Evolutionary conservation across 2,329 filamentous ascomycete species (phyloP), one percentile per base, ranked within the genome.

Genomic region (Beauveria asiatica): DNA sequence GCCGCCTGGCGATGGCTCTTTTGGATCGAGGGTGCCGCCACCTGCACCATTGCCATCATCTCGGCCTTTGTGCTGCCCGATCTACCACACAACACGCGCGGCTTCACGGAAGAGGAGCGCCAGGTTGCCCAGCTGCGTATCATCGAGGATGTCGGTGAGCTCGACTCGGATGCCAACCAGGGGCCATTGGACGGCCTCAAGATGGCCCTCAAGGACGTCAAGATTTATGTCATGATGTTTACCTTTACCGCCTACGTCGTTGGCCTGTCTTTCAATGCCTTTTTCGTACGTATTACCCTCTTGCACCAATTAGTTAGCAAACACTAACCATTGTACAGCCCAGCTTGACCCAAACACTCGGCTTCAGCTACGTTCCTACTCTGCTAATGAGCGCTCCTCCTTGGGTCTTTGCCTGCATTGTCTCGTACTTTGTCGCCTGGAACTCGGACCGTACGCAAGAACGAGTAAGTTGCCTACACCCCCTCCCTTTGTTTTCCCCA

Each of bases 171-270:
- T 64, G 72, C 73, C 1, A 75, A 77, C n/a, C 75, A 82, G 65
- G 77, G 78, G 3, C 67, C 75, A 2, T 79, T 83, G 62, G 76
- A 77, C 9, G 84, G 84, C 10, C 69, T 84, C 33, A 73, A 80
- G 57, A 82, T 86, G 78, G 81, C 83, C 0, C 67, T 85, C 54
- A 83, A 81, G 69, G 84, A 87, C 63, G 17, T 73, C 64, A 86
- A 86, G 74, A 83, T 85, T 63, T 87, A 85, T 66, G 66, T 86
- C 62, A 81, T 86, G 80, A 85, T 84, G 78, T 59, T 86, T 7
- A 83, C 82, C 1, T 81, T 85, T 61, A 83, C 81, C 3, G 80
- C 82, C 3, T 85, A 85, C 62, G 82, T 85, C 8, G 76, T 85
- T 6, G 83, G 83, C 3, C 69, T 77, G 44, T 80, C 81, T 0